Evolutionary conservation across 768 basidiomycete species (phyloP).

Genomic region (Melanogaster broomeanus): DNA sequence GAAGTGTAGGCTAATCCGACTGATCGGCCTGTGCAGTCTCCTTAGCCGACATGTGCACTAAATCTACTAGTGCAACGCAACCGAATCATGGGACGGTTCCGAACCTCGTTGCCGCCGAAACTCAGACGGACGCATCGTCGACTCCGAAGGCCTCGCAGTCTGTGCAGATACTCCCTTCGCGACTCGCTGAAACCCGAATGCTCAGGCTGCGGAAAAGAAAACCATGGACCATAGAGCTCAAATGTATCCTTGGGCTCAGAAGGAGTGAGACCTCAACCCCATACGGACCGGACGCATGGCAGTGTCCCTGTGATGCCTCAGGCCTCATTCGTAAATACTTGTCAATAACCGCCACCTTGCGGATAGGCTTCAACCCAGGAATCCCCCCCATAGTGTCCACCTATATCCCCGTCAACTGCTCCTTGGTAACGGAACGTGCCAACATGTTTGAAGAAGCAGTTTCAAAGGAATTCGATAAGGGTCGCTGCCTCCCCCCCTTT

Average conservation of each 20-base stretch:
- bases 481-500: conserved; percentile 38
- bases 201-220: conserved; percentile 38
- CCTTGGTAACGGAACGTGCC: not conserved
- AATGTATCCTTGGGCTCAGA: not conserved
- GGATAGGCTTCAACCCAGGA: not conserved
- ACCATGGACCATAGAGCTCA: conserved; percentile 9
- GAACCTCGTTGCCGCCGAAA: not conserved
- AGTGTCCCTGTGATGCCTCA: not conserved
- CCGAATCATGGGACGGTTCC: not conserved
- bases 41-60: not conserved
- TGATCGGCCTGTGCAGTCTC: no score
- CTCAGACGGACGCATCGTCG: not conserved
- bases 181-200: conserved; percentile 33
- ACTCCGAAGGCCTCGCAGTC: conserved; percentile 22
- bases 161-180: conserved; percentile 33
- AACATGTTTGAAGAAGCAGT: conserved; percentile 23
- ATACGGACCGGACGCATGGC: not conserved
- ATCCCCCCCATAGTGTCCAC: not conserved
- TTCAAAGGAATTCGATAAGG: no score
- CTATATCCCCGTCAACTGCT: not conserved
- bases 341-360: not conserved
- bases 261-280: not conserved
- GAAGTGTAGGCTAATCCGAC: no score
- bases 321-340: not conserved
- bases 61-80: not conserved